Evolutionary conservation across 139 green algal genomes (phyloP).

Genomic region (Micromonas pusilla): DNA sequence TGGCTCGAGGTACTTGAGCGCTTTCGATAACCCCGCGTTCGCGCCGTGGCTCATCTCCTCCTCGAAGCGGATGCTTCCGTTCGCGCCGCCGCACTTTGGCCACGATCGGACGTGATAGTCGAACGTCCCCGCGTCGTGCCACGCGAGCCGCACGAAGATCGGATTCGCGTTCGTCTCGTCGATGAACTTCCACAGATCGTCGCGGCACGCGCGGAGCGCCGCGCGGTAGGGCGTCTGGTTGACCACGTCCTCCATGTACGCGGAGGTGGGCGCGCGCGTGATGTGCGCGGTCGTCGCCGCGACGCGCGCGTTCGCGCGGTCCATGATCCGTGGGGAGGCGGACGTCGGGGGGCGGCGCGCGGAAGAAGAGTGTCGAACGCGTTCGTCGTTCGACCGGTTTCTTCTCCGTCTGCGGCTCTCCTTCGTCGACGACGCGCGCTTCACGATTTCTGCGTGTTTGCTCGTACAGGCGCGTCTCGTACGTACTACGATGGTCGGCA

Average conservation of each 20-base stretch:
- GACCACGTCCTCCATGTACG: not conserved
- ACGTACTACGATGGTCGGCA: no score
- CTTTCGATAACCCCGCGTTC: constrained; percentile 68
- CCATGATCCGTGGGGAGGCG: no score
- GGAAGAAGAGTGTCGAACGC: no score
- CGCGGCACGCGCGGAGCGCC: not conserved
- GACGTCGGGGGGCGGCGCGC: no score
- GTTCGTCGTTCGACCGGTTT: no score
- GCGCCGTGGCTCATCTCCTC: constrained; percentile 45
- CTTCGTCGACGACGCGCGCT: no score
- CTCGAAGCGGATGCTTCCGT: constrained; percentile 73
- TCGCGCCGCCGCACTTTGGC: constrained; percentile 31
- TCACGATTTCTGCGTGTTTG: no score
- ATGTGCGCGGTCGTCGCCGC: no score
- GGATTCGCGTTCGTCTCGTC: not conserved
- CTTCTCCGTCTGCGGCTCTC: no score
- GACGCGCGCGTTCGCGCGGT: no score
- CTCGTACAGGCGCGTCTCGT: no score
- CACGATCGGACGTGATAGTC: not conserved
- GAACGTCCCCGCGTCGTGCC: constrained; percentile 40
- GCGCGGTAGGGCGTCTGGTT: not conserved
- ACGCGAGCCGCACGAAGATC: constrained; percentile 31
- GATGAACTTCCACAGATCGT: not conserved
- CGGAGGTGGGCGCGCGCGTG: not conserved
- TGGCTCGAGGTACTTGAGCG: constrained; percentile 66